Evolutionary conservation across 305 asterid genomes (phyloP), one percentile per base, ranked within the genome.

Genomic region (Fraxinus floribunda): DNA sequence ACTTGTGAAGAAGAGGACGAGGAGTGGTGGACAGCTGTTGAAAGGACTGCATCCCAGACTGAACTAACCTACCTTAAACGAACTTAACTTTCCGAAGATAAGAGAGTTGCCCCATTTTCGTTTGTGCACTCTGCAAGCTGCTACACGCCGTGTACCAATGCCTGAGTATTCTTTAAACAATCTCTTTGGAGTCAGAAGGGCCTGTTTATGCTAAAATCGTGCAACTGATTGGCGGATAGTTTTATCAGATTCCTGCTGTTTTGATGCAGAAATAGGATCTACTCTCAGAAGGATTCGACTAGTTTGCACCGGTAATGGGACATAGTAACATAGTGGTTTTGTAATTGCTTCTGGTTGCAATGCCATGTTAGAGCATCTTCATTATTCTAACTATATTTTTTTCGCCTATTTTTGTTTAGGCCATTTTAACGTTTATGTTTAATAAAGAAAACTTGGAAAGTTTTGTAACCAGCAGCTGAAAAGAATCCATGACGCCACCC

Each of bases 11-110:
- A 89, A 77, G 98, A 94, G 5, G 97, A 95, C 80, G 94, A 91
- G 72, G 89, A 89, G 20, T 95, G 99, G 99, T 94, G 97, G 99
- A 90, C 57, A 89, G 95, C 93, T 81, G 99, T 88, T 75, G 98
- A 88, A 87, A 89, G 73, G 86, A 85, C 89, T 70, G 95, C 91
- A 83, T 76, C 89, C 16, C 90, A 89, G 88, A 88, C 90, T 18
- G 98, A 94, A 84, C 81, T 55, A 81, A 78, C 85, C 41, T 90
- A 83, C 86, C 78, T 83, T 52, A 88, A 85, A 29, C 80, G 76
- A 52, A 79, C 76, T 76, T 84, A 85, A 81, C 66, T 34, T 35
- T 11, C 41, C 2, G 30, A 6, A 55, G 44, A 11, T 71, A 57
- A 24, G 20, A 55, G 39, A n/a, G n/a, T 4, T 55, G 11, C 34